Percentiles rank a stretch among this genome's conserved stretches.
Conservation (phyloP, 1,139 yeast genomes). For the Hansenula anomala region DNA sequence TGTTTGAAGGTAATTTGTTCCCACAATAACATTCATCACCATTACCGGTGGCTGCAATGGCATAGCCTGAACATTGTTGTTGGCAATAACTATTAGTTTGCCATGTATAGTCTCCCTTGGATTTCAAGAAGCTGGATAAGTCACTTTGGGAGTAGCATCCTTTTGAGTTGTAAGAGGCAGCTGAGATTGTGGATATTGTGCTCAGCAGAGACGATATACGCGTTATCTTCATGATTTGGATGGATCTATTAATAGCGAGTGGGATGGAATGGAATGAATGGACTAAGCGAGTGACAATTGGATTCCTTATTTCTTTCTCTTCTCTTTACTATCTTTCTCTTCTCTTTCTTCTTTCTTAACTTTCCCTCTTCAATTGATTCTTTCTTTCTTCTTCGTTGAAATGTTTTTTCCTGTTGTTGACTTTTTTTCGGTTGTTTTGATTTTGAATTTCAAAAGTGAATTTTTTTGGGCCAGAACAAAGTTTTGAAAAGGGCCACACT, state of each 20-base stretch:
- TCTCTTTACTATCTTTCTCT: too few species aligned
- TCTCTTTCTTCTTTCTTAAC: too few species aligned
- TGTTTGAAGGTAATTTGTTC: constrained; percentile 22
- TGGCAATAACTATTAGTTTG: constrained; percentile 53
- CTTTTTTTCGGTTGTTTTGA: too few species aligned
- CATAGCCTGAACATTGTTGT: constrained; percentile 36
- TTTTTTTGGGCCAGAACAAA: too few species aligned
- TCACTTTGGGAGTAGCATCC: constrained; percentile 19
- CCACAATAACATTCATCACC: constrained; percentile 67
- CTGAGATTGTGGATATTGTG: background rate
- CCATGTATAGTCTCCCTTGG: constrained; percentile 29
- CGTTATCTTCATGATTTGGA: background rate
- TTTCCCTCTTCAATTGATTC: too few species aligned
- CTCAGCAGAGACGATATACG: too few species aligned
- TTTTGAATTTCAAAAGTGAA: too few species aligned
- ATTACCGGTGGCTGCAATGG: constrained; percentile 47
- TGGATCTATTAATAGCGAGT: background rate
- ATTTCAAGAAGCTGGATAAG: constrained; percentile 9
- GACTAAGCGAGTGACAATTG: background rate
- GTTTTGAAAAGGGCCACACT: too few species aligned
- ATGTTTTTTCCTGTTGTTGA: too few species aligned
- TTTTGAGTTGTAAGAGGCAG: background rate
- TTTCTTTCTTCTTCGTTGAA: too few species aligned
- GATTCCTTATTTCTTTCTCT: too few species aligned
- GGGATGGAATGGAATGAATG: background rate